Conservation (phyloP, 768 basidiomycete genomes). For the Pisolithus marmoratus region DNA sequence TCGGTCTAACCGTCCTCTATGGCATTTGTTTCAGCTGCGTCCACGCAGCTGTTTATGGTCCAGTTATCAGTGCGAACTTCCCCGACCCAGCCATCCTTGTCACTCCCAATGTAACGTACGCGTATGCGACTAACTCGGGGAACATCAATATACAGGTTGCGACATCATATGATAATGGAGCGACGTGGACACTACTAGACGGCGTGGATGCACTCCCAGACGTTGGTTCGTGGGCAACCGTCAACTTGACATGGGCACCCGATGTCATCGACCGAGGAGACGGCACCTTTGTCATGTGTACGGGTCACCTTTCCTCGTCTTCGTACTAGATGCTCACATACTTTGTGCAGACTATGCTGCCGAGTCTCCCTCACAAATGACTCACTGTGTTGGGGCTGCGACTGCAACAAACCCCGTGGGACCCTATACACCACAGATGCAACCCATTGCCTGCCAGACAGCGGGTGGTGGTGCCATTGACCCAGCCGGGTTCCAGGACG, state of each 20-base stretch:
- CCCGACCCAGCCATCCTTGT: slow-evolving; percentile 18
- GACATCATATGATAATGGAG: slow-evolving; percentile 15
- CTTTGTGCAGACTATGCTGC: slow-evolving; percentile 12
- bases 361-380: slow-evolving; percentile 3
- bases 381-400: slow-evolving; percentile 26
- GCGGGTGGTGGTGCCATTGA: slow-evolving; percentile 25
- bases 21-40: background rate
- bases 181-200: slow-evolving; percentile 11
- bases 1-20: background rate
- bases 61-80: slow-evolving; percentile 17
- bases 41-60: slow-evolving; percentile 7
- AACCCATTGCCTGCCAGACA: slow-evolving; percentile 20
- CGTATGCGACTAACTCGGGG: slow-evolving; percentile 18
- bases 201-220: slow-evolving; percentile 17
- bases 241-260: slow-evolving; percentile 15
- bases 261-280: slow-evolving; percentile 14
- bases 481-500: slow-evolving; percentile 20
- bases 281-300: slow-evolving; percentile 17
- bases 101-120: slow-evolving; percentile 9
- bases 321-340: background rate
- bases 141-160: slow-evolving; percentile 18
- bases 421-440: slow-evolving; percentile 19
- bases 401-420: slow-evolving; percentile 18
- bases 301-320: background rate
- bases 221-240: slow-evolving; percentile 18